Evolutionary conservation across 2,329 filamentous ascomycete species (phyloP).

Genomic region (Dendryphion nanum): DNA sequence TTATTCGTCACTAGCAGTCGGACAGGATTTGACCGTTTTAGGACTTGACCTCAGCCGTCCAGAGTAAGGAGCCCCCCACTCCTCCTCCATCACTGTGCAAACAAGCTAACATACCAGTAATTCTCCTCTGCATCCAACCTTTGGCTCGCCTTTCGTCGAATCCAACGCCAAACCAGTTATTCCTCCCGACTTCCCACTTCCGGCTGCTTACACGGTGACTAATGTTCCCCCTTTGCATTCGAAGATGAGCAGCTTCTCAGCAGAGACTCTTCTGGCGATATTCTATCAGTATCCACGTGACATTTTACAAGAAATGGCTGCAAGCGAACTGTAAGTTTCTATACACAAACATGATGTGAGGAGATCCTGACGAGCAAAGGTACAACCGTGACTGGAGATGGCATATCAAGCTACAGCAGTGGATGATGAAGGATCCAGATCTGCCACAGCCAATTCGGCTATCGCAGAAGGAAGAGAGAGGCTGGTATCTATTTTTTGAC

Average conservation of each 20-base stretch:
- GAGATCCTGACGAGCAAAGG: slow-evolving; percentile 9
- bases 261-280: slow-evolving; percentile 67
- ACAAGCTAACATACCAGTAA: slow-evolving; percentile 28
- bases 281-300: slow-evolving; percentile 68
- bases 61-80: slow-evolving; percentile 53
- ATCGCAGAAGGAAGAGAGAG: slow-evolving; percentile 49
- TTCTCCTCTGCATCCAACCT: slow-evolving; percentile 62
- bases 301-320: slow-evolving; percentile 64
- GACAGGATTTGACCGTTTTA: slow-evolving; percentile 63
- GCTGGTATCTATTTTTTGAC: slow-evolving; percentile 57
- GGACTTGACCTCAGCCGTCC: slow-evolving; percentile 64
- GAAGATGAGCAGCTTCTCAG: slow-evolving; percentile 58
- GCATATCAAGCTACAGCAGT: slow-evolving; percentile 54
- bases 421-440: slow-evolving; percentile 55
- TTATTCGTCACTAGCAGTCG: slow-evolving; percentile 53
- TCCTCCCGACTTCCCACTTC: slow-evolving; percentile 60
- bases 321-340: slow-evolving; percentile 57
- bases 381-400: slow-evolving; percentile 54
- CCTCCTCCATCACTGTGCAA: background rate
- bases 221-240: slow-evolving; percentile 63
- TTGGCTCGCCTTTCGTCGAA: slow-evolving; percentile 62
- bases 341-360: no score
- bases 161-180: slow-evolving; percentile 58
- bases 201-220: slow-evolving; percentile 63
- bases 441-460: slow-evolving; percentile 44